Percentiles rank a stretch among this genome's conserved stretches.
phyloP scores from a whole-genome alignment of 257 asterid genomes.

The Osmanthus fragrans region DNA sequence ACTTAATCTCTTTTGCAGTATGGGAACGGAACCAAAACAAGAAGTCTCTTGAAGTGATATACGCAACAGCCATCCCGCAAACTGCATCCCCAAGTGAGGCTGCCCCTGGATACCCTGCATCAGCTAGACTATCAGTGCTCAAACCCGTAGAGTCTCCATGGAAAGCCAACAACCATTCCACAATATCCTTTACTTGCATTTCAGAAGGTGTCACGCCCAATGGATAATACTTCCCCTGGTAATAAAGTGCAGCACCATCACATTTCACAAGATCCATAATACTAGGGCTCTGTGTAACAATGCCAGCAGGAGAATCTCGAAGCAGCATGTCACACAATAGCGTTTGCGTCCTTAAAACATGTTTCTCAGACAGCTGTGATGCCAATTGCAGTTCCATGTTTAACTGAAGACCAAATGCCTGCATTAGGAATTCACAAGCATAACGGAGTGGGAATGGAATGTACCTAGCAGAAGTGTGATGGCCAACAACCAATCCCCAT shows the following conservation, averaged over 20 bases:
- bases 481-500: slow-evolving; percentile 92
- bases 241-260: slow-evolving; percentile 81
- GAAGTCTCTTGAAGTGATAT: slow-evolving; percentile 60
- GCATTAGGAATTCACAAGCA: slow-evolving; percentile 90
- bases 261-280: slow-evolving; percentile 83
- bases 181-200: slow-evolving; percentile 67
- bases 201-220: slow-evolving; percentile 73
- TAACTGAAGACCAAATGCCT: slow-evolving; percentile 83
- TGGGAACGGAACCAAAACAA: slow-evolving; percentile 91
- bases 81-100: slow-evolving; percentile 70
- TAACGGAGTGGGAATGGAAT: slow-evolving; percentile 81
- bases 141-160: slow-evolving; percentile 83
- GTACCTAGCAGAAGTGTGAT: slow-evolving; percentile 67
- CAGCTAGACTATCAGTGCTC: slow-evolving; percentile 83
- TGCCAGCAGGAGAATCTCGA: slow-evolving; percentile 72
- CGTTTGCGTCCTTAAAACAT: slow-evolving; percentile 74
- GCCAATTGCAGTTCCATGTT: slow-evolving; percentile 86
- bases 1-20: slow-evolving; percentile 72
- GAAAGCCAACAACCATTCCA: slow-evolving; percentile 59
- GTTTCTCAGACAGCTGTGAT: slow-evolving; percentile 66
- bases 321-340: slow-evolving; percentile 86
- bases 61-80: slow-evolving; percentile 90
- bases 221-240: slow-evolving; percentile 62
- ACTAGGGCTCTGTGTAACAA: slow-evolving; percentile 77
- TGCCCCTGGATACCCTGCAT: slow-evolving; percentile 81